These are phyloP conservation scores for Diutina pseudorugosa DNA, from an alignment of 1,139 yeast species.

Conservation along the genomic window DNA sequence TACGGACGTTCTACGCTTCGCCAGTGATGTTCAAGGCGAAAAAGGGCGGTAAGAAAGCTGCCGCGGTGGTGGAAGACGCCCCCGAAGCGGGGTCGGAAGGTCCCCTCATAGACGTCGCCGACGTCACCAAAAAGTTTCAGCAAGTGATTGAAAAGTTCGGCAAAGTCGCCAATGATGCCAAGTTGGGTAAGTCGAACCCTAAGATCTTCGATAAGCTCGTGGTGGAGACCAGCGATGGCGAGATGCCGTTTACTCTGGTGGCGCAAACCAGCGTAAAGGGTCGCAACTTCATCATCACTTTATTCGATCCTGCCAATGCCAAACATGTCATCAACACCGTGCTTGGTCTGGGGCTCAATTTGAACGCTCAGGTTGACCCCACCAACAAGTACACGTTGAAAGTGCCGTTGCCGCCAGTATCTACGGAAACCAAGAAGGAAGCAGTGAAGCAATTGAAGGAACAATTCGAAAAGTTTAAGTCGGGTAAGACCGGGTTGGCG, in stretches of 20 bases:
- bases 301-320: conserved; percentile 67
- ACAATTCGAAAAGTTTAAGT: conserved; percentile 48
- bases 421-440: conserved; percentile 54
- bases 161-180: conserved; percentile 46
- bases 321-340: conserved; percentile 62
- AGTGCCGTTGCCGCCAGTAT: conserved; percentile 65
- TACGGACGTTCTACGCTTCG: background rate
- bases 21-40: background rate
- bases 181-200: conserved; percentile 58
- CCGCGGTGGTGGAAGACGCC: background rate
- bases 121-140: conserved; percentile 35
- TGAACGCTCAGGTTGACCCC: conserved; percentile 71
- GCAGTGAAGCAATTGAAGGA: conserved; percentile 49
- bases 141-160: conserved; percentile 39
- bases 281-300: conserved; percentile 57
- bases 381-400: conserved; percentile 61
- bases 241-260: conserved; percentile 41
- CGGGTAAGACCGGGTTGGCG: conserved; percentile 31
- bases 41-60: background rate
- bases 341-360: conserved; percentile 52
- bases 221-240: conserved; percentile 38
- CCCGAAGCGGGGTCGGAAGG: conserved; percentile 11
- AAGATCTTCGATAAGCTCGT: conserved; percentile 49
- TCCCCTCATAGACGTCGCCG: conserved; percentile 20
- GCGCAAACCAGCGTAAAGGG: conserved; percentile 69